phyloP scores from a whole-genome alignment of 768 basidiomycete species.

The Lentinula edodes region DNA sequence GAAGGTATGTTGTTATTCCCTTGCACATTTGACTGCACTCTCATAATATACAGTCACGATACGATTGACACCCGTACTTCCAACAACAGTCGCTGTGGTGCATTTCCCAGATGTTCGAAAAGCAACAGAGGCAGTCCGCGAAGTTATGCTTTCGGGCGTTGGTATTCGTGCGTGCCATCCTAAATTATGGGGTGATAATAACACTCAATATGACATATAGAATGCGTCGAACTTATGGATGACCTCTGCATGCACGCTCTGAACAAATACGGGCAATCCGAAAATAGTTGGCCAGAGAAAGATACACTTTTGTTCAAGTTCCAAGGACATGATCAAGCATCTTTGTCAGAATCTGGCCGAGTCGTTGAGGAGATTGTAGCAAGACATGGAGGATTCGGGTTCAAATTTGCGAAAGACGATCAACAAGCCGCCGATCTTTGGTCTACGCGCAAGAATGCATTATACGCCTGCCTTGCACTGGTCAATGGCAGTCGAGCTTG shows the following conservation, averaged over 20 bases:
- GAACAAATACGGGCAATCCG: slow-evolving; percentile 57
- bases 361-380: slow-evolving; percentile 58
- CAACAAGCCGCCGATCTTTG: slow-evolving; percentile 75
- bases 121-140: slow-evolving; percentile 58
- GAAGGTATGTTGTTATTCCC: slow-evolving; percentile 44
- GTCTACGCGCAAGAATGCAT: slow-evolving; percentile 80
- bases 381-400: slow-evolving; percentile 61
- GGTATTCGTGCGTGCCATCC: slow-evolving; percentile 50
- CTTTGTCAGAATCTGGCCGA: slow-evolving; percentile 47
- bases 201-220: slow-evolving; percentile 24
- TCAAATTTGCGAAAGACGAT: slow-evolving; percentile 69
- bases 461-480: slow-evolving; percentile 64
- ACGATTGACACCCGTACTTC: slow-evolving; percentile 47
- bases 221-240: slow-evolving; percentile 87
- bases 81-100: slow-evolving; percentile 82
- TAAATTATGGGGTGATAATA: neutral
- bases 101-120: slow-evolving; percentile 74
- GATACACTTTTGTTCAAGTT: slow-evolving; percentile 92
- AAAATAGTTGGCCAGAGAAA: slow-evolving; percentile 55
- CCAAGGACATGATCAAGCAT: slow-evolving; percentile 63
- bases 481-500: slow-evolving; percentile 63
- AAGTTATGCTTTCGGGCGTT: slow-evolving; percentile 48
- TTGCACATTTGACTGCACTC: neutral
- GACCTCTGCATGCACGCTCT: slow-evolving; percentile 77
- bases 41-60: neutral